Conservation (phyloP, 306 rosid species). For the Oemleria cerasiformis region DNA sequence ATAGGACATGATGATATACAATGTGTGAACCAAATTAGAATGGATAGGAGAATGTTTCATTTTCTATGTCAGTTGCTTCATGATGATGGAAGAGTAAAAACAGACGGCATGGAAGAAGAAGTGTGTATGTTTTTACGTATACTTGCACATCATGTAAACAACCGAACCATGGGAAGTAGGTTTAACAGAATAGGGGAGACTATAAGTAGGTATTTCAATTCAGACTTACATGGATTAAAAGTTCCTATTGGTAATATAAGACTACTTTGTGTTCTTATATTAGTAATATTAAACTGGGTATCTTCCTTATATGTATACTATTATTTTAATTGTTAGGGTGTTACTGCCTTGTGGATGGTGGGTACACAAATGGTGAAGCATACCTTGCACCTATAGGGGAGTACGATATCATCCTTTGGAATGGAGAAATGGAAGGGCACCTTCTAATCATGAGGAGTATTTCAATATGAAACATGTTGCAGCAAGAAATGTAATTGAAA, state of each 20-base stretch:
- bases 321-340: neutral
- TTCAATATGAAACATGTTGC: neutral
- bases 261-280: neutral
- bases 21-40: neutral
- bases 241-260: neutral
- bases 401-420: neutral
- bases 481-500: neutral
- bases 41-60: too few species aligned
- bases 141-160: neutral
- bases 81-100: neutral
- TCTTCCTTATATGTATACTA: neutral
- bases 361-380: neutral
- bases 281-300: neutral
- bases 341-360: neutral
- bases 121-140: neutral
- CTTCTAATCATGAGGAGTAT: neutral
- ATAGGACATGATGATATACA: neutral
- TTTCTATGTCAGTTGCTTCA: neutral
- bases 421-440: neutral
- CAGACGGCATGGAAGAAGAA: neutral
- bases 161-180: neutral
- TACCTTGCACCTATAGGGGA: neutral
- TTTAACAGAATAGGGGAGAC: neutral
- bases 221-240: neutral
- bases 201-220: neutral